These are phyloP conservation scores for Terfezia boudieri DNA, from an alignment of 495 filamentous ascomycete genomes.

Conservation along the genomic window DNA sequence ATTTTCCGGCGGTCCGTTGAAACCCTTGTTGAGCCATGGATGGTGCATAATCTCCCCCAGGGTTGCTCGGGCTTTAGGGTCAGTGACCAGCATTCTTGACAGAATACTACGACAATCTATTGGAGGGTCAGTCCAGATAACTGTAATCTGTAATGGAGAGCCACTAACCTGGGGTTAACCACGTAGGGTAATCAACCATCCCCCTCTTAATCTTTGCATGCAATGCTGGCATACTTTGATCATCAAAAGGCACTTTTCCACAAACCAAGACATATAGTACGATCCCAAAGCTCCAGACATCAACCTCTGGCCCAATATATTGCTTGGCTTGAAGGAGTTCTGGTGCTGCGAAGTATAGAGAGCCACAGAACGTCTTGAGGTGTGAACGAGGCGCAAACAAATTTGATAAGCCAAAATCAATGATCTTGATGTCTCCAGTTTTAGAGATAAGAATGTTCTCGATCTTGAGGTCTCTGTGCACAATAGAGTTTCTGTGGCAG, in stretches of 20 bases:
- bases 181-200: conserved; percentile 81
- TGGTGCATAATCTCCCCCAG: conserved; percentile 87
- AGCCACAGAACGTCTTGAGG: conserved; percentile 93
- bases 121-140: not conserved
- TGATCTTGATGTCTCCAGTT: conserved; percentile 98
- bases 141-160: conserved; percentile 2
- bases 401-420: conserved; percentile 96
- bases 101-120: conserved; percentile 86
- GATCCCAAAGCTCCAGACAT: conserved; percentile 98
- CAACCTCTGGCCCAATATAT: conserved; percentile 91
- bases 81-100: conserved; percentile 88
- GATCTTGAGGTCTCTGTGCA: conserved; percentile 94
- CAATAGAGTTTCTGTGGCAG: conserved; percentile 96
- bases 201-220: conserved; percentile 99
- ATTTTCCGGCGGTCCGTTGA: conserved; percentile 67
- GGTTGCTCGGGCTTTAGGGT: conserved; percentile 67
- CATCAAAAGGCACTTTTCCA: conserved; percentile 95
- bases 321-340: conserved; percentile 83
- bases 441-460: conserved; percentile 99
- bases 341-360: conserved; percentile 92
- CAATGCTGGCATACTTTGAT: conserved; percentile 96
- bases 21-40: conserved; percentile 94
- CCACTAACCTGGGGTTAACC: conserved; percentile 60
- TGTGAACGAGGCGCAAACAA: conserved; percentile 71
- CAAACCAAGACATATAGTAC: conserved; percentile 97